Percentiles rank a stretch among this genome's conserved stretches.
Evolutionary conservation across 2,329 filamentous ascomycete genomes (phyloP).

Genomic region (Epichloe uncinata): DNA sequence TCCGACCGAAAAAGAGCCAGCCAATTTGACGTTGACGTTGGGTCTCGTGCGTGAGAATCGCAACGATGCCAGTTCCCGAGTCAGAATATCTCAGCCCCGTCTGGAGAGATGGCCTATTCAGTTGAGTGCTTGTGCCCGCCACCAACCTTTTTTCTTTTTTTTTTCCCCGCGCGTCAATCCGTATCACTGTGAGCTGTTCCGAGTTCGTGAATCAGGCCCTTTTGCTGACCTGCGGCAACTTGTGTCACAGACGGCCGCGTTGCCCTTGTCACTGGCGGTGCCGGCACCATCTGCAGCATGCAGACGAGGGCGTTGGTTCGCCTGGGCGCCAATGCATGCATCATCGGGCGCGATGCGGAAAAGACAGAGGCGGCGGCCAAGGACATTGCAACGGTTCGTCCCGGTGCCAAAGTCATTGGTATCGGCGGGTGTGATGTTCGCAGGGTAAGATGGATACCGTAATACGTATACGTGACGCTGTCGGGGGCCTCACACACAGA

Average conservation of each 20-base stretch:
- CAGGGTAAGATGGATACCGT: constrained; percentile 31
- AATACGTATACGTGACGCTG: not conserved
- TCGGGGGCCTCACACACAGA: not conserved
- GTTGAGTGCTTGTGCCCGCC: constrained; percentile 27
- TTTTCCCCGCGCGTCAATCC: no score
- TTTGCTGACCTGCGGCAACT: not conserved
- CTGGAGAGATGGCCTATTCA: constrained; percentile 81
- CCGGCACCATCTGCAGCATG: constrained; percentile 84
- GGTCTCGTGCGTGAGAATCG: not conserved
- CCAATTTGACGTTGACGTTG: no score
- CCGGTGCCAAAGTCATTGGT: constrained; percentile 73
- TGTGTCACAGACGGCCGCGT: constrained; percentile 59
- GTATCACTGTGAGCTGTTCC: no score
- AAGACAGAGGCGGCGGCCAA: constrained; percentile 74
- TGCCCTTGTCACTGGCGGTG: constrained; percentile 88
- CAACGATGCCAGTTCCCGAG: constrained; percentile 52
- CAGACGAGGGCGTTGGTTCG: constrained; percentile 86
- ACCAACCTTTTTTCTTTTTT: not conserved
- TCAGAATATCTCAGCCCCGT: constrained; percentile 68
- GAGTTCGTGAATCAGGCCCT: no score
- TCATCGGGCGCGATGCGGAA: constrained; percentile 76
- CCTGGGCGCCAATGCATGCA: constrained; percentile 85
- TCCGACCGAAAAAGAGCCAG: no score
- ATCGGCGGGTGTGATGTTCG: constrained; percentile 73
- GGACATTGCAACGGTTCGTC: constrained; percentile 67